Percentiles rank a stretch among this genome's conserved stretches.
Evolutionary conservation across 2,329 filamentous ascomycete species (phyloP).

Genomic region (Aspergillus fructus): DNA sequence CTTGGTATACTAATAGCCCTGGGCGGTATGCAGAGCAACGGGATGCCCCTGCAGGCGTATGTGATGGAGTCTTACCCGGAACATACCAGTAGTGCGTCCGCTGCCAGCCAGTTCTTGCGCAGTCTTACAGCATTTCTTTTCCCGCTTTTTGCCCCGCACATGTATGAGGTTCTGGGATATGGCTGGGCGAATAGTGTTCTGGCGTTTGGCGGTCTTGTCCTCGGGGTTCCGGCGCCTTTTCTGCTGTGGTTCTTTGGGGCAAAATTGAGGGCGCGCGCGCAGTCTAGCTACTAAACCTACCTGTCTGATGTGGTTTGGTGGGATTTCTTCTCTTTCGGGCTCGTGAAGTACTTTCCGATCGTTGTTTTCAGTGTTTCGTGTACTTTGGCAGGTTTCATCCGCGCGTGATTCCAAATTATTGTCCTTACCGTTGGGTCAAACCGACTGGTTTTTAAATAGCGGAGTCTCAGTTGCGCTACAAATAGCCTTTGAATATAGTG

Average conservation of each 20-base stretch:
- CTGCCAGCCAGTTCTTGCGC: constrained; percentile 3
- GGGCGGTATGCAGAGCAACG: constrained; percentile 31
- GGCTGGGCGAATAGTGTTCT: constrained; percentile 48
- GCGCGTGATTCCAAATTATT: too few relatives aligned
- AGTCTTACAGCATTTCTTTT: constrained; percentile 5
- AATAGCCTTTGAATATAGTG: too few relatives aligned
- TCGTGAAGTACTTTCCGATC: too few relatives aligned
- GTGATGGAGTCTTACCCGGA: constrained; percentile 44
- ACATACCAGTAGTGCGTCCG: constrained; percentile 49
- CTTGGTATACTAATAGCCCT: constrained; percentile 47
- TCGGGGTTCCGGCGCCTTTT: constrained; percentile 44
- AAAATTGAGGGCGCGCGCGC: constrained; percentile 27
- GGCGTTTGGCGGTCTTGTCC: constrained; percentile 23
- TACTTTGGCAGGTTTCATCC: too few relatives aligned
- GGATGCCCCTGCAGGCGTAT: constrained; percentile 25
- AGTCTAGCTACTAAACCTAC: too few relatives aligned
- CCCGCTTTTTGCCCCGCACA: constrained; percentile 27
- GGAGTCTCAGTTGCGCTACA: too few relatives aligned
- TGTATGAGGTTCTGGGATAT: constrained; percentile 38
- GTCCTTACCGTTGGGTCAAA: too few relatives aligned
- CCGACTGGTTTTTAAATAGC: too few relatives aligned
- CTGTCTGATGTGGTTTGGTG: too few relatives aligned
- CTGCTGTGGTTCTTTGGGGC: constrained; percentile 49
- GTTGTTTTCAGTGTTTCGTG: too few relatives aligned
- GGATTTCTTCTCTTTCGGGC: too few relatives aligned